phyloP scores from a whole-genome alignment of 73 alveolate species.

The Paramecium biaurelia region DNA sequence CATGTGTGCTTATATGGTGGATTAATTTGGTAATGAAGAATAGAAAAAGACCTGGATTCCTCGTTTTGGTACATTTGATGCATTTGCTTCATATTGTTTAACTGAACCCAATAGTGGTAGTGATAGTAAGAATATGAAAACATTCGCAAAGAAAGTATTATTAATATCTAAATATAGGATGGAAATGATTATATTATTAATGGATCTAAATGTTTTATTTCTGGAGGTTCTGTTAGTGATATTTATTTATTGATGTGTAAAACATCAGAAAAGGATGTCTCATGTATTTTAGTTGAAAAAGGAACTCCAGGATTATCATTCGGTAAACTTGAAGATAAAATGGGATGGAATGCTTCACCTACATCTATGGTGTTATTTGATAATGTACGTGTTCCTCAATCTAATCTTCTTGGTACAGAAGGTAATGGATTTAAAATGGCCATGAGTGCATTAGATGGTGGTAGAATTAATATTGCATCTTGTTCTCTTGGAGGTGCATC shows the following conservation, averaged over 20 bases:
- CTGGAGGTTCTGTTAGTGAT: conserved; percentile 83
- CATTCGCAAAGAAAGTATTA: conserved; percentile 11
- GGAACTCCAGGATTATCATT: conserved; percentile 79
- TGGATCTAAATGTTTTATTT: conserved; percentile 86
- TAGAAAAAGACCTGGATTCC: conserved; percentile 74
- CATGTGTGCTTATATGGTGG: conserved; percentile 87
- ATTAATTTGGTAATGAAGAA: conserved; percentile 73
- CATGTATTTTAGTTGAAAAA: conserved; percentile 76
- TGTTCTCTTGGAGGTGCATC: conserved; percentile 91
- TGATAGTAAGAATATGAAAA: conserved; percentile 63
- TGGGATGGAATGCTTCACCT: conserved; percentile 91
- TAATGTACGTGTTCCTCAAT: conserved; percentile 81
- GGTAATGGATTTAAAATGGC: conserved; percentile 92
- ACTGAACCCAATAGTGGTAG: conserved; percentile 92
- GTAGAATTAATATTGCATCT: conserved; percentile 85
- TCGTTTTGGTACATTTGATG: conserved; percentile 33
- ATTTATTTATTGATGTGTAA: conserved; percentile 74
- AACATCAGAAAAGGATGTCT: conserved; percentile 84
- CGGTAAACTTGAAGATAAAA: conserved; percentile 78
- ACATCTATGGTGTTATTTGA: conserved; percentile 77
- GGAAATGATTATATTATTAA: conserved; percentile 72
- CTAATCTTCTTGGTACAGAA: conserved; percentile 69
- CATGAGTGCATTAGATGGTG: conserved; percentile 89
- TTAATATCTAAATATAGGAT: neutral
- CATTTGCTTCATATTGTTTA: conserved; percentile 64